Conservation (phyloP, 1,139 yeast genomes). For the Blastobotrys elegans region DNA sequence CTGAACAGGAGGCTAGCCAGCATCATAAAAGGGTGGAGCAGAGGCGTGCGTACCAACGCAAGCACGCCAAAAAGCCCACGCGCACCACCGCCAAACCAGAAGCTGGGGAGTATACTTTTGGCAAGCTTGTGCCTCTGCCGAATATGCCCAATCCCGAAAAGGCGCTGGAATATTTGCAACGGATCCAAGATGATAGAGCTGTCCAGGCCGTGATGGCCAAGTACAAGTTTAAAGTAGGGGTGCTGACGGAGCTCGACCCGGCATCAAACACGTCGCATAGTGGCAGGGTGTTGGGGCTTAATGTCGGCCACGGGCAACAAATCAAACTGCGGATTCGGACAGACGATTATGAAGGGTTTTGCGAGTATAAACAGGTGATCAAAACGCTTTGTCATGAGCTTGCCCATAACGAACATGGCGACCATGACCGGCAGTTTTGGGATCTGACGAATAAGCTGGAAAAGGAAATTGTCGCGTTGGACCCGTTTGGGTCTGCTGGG, state of each 20-base stretch:
- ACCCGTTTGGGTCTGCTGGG: slow-evolving; percentile 30
- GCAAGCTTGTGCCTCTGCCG: slow-evolving; percentile 32
- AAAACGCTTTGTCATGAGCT: slow-evolving; percentile 39
- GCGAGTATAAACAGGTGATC: slow-evolving; percentile 34
- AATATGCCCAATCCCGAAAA: slow-evolving; percentile 32
- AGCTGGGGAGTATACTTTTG: slow-evolving; percentile 34
- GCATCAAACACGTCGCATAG: slow-evolving; percentile 34
- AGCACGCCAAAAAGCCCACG: slow-evolving; percentile 4
- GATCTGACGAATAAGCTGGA: slow-evolving; percentile 34
- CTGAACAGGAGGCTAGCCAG: slow-evolving; percentile 24
- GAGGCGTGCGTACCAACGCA: slow-evolving; percentile 9
- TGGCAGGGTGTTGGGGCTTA: slow-evolving; percentile 33
- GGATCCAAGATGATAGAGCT: slow-evolving; percentile 35
- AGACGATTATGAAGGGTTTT: slow-evolving; percentile 38
- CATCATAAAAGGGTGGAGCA: slow-evolving; percentile 16
- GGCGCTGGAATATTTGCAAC: slow-evolving; percentile 30
- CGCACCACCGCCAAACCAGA: slow-evolving; percentile 3
- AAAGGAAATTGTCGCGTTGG: slow-evolving; percentile 33
- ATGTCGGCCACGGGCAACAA: slow-evolving; percentile 35
- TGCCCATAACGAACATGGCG: slow-evolving; percentile 36
- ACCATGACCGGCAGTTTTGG: slow-evolving; percentile 38
- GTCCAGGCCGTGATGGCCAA: slow-evolving; percentile 36
- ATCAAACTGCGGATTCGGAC: slow-evolving; percentile 39
- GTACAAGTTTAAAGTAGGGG: slow-evolving; percentile 35
- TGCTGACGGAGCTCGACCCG: slow-evolving; percentile 39